A percentile compares a stretch with the other conserved stretches of the same genome.
phyloP scores from a whole-genome alignment of 2,329 filamentous ascomycete genomes.

The Arthroderma sp. region DNA sequence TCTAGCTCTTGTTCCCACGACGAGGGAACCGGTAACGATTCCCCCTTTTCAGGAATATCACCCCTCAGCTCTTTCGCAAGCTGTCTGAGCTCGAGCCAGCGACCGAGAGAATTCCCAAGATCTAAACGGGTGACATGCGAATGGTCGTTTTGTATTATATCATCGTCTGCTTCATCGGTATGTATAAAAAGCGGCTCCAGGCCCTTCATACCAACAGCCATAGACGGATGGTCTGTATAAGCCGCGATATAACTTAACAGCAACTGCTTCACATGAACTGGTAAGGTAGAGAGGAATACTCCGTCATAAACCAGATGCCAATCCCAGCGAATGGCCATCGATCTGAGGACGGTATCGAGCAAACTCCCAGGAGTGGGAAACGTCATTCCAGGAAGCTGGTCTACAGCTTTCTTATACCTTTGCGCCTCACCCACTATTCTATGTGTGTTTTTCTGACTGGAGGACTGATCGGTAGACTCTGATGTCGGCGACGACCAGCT shows the following conservation, averaged over 20 bases:
- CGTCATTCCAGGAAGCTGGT: constrained; percentile 26
- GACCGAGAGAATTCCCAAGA: constrained; percentile 37
- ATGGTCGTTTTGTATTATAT: constrained; percentile 14
- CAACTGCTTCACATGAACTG: constrained; percentile 37
- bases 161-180: constrained; percentile 7
- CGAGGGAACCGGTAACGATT: constrained; percentile 14
- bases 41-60: constrained; percentile 8
- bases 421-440: neutral
- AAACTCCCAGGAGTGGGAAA: constrained; percentile 33
- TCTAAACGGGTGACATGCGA: constrained; percentile 40
- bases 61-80: constrained; percentile 32
- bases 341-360: constrained; percentile 38
- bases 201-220: constrained; percentile 28
- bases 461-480: neutral
- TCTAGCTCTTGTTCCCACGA: constrained; percentile 29
- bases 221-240: constrained; percentile 31
- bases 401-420: constrained; percentile 17
- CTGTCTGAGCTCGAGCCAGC: constrained; percentile 36
- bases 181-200: constrained; percentile 38
- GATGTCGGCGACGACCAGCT: constrained; percentile 28
- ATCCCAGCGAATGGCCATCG: constrained; percentile 43
- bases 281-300: constrained; percentile 39
- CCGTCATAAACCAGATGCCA: constrained; percentile 45
- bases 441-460: neutral
- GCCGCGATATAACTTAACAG: constrained; percentile 44